phyloP scores from a whole-genome alignment of 176 grass and related monocot species.

The Microstegium vimineum region DNA sequence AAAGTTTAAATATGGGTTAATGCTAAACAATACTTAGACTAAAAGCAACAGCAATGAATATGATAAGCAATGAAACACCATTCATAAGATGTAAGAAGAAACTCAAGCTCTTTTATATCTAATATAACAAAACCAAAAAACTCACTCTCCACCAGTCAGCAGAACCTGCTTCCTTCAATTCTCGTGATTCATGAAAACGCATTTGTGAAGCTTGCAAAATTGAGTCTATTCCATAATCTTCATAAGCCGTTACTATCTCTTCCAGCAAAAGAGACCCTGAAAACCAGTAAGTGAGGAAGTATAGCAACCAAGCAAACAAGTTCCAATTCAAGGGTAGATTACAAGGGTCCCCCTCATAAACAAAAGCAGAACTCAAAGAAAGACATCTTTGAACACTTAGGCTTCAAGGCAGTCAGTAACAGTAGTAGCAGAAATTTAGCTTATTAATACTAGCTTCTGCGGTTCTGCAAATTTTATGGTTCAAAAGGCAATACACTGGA shows the following conservation, averaged over 20 bases:
- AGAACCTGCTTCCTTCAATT: conserved; percentile 76
- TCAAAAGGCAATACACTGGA: background rate
- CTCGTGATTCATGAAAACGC: conserved; percentile 65
- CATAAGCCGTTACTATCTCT: conserved; percentile 77
- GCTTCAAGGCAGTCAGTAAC: background rate
- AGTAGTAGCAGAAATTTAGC: background rate
- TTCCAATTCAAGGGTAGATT: background rate
- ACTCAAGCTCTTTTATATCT: background rate
- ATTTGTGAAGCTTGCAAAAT: conserved; percentile 66
- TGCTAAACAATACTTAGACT: background rate
- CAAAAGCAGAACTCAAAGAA: background rate
- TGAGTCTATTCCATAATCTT: conserved; percentile 63
- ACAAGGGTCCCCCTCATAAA: background rate
- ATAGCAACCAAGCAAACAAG: background rate
- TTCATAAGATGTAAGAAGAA: background rate
- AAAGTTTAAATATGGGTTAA: background rate
- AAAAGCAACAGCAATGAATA: background rate
- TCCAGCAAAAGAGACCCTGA: conserved; percentile 86
- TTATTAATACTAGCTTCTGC: background rate
- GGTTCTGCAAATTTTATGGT: background rate
- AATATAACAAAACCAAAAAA: conserved; percentile 20
- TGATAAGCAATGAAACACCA: background rate
- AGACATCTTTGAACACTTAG: background rate
- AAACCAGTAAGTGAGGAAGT: conserved; percentile 18
- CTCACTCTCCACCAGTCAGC: conserved; percentile 92